Evolutionary conservation across 2,329 filamentous ascomycete species (phyloP), one percentile per base, ranked within the genome.

Genomic region (Claviceps humidiphila): DNA sequence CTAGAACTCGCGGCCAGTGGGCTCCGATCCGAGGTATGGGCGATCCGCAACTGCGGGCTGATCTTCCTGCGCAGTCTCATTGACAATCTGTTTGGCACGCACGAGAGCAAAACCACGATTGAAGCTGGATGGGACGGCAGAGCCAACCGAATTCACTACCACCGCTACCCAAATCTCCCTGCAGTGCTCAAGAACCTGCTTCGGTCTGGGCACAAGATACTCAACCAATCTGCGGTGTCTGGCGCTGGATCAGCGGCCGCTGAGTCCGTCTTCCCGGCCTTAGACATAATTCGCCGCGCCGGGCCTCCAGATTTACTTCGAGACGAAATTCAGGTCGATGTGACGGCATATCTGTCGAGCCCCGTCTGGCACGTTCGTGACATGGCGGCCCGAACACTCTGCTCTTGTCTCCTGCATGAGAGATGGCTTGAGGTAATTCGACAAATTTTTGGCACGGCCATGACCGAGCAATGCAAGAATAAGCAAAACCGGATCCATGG

Each of bases 1-100:
- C 74, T 98, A 4, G 78, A 84, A 55, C 74, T 97, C n/a, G 89
- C 90, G 1, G 87, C 87, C 11, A 78, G 78, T 54, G 88, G 85
- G 50, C 74, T 98, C 16, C 84, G 81, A 45, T 93, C 88, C 0
- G 78, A 86, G 54, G 81, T 93, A 22, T 98, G 93, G 93, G 88
- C 90, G 0, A 89, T 98, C 53, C 84, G 90, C 1, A 98, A 98
- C 65, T 96, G 89, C 58, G 89, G 89, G 2, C 70, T 97, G 38
- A 85, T 97, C 69, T 79, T 98, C 6, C 82, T 97, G 57, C 82
- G 91, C 51, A 88, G 89, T 56, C 74, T 96, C 5, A 86, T 95
- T 50, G 87, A 93, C 63, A 78, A 80, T 56, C 71, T 94, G 1
- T 80, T 93, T 30, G 87, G 87, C 16, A 87, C 83, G 0, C 83